phyloP scores from a whole-genome alignment of 2,329 filamentous ascomycete species.

The Pseudogymnoascus sp. region DNA sequence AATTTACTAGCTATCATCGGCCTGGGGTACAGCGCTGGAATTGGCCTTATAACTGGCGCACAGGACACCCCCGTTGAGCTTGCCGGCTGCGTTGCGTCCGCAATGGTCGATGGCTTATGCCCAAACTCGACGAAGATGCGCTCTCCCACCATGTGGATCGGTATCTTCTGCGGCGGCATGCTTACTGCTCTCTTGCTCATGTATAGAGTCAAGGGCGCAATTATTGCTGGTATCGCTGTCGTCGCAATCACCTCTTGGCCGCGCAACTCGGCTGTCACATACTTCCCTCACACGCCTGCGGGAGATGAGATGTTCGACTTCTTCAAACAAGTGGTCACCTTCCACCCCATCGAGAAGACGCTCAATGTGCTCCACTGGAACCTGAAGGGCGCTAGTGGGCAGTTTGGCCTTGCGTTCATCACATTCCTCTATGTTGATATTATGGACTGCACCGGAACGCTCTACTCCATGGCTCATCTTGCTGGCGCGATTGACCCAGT shows the following conservation, averaged over 20 bases:
- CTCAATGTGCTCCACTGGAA: constrained; percentile 69
- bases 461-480: constrained; percentile 86
- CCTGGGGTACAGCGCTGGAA: constrained; percentile 72
- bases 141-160: constrained; percentile 76
- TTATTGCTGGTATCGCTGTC: constrained; percentile 73
- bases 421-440: constrained; percentile 91
- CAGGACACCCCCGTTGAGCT: constrained; percentile 61
- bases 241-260: constrained; percentile 89
- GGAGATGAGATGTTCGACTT: constrained; percentile 71
- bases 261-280: constrained; percentile 64
- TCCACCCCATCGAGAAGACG: constrained; percentile 65
- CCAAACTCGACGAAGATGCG: constrained; percentile 64
- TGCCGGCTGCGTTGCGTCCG: constrained; percentile 43
- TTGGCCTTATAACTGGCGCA: constrained; percentile 68
- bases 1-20: constrained; percentile 50
- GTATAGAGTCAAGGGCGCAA: constrained; percentile 79
- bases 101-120: constrained; percentile 46
- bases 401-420: constrained; percentile 76
- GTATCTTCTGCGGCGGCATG: constrained; percentile 78
- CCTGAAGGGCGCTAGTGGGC: constrained; percentile 51
- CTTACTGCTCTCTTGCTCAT: constrained; percentile 74
- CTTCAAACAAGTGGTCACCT: constrained; percentile 80
- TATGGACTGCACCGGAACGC: constrained; percentile 74
- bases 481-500: constrained; percentile 70
- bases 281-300: constrained; percentile 64